These are phyloP conservation scores for Wallemia ichthyophaga DNA, from an alignment of 1,284 basidiomycete species.

Conservation along the genomic window DNA sequence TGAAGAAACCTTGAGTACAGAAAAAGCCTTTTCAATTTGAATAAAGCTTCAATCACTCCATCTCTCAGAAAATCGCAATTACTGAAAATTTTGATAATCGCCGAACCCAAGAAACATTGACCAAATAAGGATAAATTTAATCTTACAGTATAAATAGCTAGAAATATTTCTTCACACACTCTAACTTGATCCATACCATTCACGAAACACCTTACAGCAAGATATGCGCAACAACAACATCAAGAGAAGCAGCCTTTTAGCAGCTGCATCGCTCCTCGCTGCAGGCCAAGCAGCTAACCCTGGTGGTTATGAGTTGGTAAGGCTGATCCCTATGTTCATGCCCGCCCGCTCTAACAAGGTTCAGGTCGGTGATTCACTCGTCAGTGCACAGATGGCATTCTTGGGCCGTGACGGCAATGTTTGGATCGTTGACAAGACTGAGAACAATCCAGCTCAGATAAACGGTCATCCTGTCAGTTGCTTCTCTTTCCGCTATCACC, in stretches of 20 bases:
- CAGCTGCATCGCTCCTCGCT: neutral
- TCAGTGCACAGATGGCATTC: neutral
- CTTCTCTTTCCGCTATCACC: slow-evolving; percentile 1
- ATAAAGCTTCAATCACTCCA: too few species aligned
- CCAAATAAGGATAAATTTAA: neutral
- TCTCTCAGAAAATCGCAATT: too few species aligned
- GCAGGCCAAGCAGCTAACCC: neutral
- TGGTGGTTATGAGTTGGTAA: slow-evolving; percentile 1
- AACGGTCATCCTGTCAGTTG: slow-evolving; percentile 25
- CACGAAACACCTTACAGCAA: neutral
- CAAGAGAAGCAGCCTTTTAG: neutral
- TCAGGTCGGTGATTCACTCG: neutral
- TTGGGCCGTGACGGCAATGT: slow-evolving; percentile 4
- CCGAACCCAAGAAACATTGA: neutral
- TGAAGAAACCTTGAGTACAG: too few species aligned
- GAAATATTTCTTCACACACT: neutral
- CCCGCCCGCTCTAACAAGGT: neutral
- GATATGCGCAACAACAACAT: neutral
- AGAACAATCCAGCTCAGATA: slow-evolving; percentile 28
- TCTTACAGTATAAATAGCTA: neutral
- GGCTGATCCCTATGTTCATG: neutral
- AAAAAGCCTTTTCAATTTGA: too few species aligned
- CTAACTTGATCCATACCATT: neutral
- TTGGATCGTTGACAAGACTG: slow-evolving; percentile 22
- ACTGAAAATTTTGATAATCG: too few species aligned